These are phyloP conservation scores for Diaporthe ilicicola DNA, from an alignment of 2,329 filamentous ascomycete genomes.

Conservation along the genomic window DNA sequence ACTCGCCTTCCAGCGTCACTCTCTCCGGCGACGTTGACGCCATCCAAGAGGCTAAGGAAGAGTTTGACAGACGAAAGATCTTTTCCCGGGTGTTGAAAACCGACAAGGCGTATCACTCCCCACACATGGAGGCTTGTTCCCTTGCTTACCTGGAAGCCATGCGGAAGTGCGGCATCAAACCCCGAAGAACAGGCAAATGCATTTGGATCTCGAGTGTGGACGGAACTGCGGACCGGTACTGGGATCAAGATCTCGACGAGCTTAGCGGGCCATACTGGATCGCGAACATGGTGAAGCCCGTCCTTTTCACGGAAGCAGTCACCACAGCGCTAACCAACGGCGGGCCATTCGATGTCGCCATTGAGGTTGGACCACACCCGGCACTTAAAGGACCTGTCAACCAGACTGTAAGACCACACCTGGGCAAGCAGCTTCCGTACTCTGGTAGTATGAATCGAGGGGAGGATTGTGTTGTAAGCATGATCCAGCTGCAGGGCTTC, in stretches of 20 bases:
- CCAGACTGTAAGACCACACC: neutral
- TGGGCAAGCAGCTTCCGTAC: too few species aligned
- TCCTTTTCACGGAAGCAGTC: neutral
- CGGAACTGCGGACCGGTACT: neutral
- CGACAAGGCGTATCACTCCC: constrained; percentile 42
- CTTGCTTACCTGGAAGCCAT: neutral
- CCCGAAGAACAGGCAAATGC: too few species aligned
- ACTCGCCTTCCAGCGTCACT: constrained; percentile 48
- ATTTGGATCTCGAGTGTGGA: neutral
- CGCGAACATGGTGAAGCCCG: neutral
- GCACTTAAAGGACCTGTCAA: neutral
- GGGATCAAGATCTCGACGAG: too few species aligned
- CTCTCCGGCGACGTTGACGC: constrained; percentile 43
- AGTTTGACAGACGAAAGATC: constrained; percentile 3
- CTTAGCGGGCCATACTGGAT: too few species aligned
- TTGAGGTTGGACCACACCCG: neutral
- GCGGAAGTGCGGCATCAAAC: neutral
- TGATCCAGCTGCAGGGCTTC: too few species aligned
- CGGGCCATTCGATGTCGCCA: neutral
- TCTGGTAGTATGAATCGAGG: too few species aligned
- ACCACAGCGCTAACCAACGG: neutral
- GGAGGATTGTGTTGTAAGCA: too few species aligned
- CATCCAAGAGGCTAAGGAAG: constrained; percentile 21
- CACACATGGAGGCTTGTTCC: constrained; percentile 40
- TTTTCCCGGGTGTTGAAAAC: constrained; percentile 37